A percentile compares a stretch with the other conserved stretches of the same genome.
phyloP scores from a whole-genome alignment of 345 rosid species.

The Populus pruinosa region DNA sequence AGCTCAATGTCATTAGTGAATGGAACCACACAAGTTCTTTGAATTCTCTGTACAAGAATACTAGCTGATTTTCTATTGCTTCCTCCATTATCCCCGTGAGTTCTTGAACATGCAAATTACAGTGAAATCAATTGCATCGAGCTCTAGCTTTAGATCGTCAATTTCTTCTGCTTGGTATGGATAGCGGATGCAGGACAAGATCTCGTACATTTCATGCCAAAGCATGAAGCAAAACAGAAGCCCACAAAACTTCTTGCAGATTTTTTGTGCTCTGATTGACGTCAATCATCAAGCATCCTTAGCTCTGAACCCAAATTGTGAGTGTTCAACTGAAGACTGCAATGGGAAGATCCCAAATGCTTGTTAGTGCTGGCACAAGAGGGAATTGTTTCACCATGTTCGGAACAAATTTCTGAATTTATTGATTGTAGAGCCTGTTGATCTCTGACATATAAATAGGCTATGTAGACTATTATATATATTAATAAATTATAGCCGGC shows the following conservation, averaged over 20 bases:
- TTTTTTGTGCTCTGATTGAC: not conserved
- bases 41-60: not conserved
- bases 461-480: too few species aligned
- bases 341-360: not conserved
- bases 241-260: not conserved
- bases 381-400: not conserved
- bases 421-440: not conserved
- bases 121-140: not conserved
- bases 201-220: not conserved
- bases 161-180: not conserved
- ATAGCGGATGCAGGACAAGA: not conserved
- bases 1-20: too few species aligned
- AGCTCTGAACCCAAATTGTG: not conserved
- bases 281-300: not conserved
- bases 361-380: not conserved
- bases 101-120: not conserved
- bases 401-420: not conserved
- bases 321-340: not conserved
- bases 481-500: too few species aligned
- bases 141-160: not conserved
- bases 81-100: not conserved
- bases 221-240: not conserved
- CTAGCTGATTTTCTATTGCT: not conserved
- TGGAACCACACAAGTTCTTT: not conserved
- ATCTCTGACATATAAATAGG: not conserved